These are phyloP conservation scores for Xerophyta viscosa DNA, from an alignment of 106 monocot genomes.

Conservation along the genomic window DNA sequence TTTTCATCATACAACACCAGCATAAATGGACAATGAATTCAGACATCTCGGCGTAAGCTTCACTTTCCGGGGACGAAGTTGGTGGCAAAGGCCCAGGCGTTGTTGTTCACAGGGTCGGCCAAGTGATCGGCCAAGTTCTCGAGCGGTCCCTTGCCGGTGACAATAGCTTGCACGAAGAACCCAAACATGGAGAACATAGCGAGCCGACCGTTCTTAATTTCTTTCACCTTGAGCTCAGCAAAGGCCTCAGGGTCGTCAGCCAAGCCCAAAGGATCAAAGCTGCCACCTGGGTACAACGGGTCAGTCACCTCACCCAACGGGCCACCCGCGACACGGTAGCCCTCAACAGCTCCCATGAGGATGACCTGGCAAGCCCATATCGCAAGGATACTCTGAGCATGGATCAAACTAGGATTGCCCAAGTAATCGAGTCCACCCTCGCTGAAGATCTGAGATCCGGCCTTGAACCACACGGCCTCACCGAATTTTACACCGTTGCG, in stretches of 20 bases:
- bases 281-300: conserved; percentile 26
- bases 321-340: conserved; percentile 62
- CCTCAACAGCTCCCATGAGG: conserved; percentile 66
- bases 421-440: conserved; percentile 46
- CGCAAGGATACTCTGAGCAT: conserved; percentile 71
- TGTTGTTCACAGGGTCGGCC: conserved; percentile 34
- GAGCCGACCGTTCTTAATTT: conserved; percentile 29
- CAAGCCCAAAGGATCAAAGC: conserved; percentile 32
- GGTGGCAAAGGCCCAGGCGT: conserved; percentile 36
- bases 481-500: conserved; percentile 42
- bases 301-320: conserved; percentile 52
- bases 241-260: conserved; percentile 39
- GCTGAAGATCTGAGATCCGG: conserved; percentile 36
- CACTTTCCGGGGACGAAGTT: conserved; percentile 41
- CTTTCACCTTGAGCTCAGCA: conserved; percentile 40
- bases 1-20: too few relatives aligned
- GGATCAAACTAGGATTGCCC: conserved; percentile 52
- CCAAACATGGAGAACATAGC: conserved; percentile 44
- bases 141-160: conserved; percentile 26
- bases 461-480: conserved; percentile 43
- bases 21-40: too few relatives aligned
- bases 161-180: conserved; percentile 37
- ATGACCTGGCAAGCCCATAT: conserved; percentile 64
- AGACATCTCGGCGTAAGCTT: not conserved
- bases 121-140: conserved; percentile 34